Conservation (phyloP, 2,329 filamentous ascomycete genomes). For the Capronia coronata region DNA sequence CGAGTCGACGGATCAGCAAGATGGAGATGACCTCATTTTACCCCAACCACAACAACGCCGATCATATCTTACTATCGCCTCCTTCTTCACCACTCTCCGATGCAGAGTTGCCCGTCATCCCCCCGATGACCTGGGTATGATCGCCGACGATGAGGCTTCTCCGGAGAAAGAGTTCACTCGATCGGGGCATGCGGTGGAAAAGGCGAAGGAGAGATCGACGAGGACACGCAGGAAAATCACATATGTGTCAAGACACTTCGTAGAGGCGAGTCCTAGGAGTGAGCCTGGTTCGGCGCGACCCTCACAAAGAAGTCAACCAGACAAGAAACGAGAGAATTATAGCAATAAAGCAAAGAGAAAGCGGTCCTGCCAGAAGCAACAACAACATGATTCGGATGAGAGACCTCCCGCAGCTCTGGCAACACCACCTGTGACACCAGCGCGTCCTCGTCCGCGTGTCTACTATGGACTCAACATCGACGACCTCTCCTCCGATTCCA, state of each 20-base stretch:
- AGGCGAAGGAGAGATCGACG: slow-evolving; percentile 7
- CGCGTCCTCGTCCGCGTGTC: slow-evolving; percentile 10
- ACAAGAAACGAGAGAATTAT: background rate
- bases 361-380: background rate
- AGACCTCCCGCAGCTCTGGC: background rate
- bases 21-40: slow-evolving; percentile 9
- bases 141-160: slow-evolving; percentile 13
- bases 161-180: background rate
- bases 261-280: slow-evolving; percentile 4
- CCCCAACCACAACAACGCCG: background rate
- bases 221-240: slow-evolving; percentile 16
- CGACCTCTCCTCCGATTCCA: slow-evolving; percentile 33
- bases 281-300: background rate
- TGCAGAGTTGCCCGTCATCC: slow-evolving; percentile 10
- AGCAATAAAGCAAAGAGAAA: slow-evolving; percentile 2
- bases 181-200: background rate
- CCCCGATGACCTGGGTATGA: slow-evolving; percentile 21
- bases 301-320: background rate
- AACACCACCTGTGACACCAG: slow-evolving; percentile 21
- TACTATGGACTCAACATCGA: slow-evolving; percentile 25
- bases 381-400: background rate
- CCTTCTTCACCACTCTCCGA: slow-evolving; percentile 12
- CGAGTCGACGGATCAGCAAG: too few species aligned
- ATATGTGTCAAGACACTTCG: slow-evolving; percentile 27
- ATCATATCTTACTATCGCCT: slow-evolving; percentile 6